phyloP scores from a whole-genome alignment of 495 filamentous ascomycete genomes.

The Xylaria nigripes region DNA sequence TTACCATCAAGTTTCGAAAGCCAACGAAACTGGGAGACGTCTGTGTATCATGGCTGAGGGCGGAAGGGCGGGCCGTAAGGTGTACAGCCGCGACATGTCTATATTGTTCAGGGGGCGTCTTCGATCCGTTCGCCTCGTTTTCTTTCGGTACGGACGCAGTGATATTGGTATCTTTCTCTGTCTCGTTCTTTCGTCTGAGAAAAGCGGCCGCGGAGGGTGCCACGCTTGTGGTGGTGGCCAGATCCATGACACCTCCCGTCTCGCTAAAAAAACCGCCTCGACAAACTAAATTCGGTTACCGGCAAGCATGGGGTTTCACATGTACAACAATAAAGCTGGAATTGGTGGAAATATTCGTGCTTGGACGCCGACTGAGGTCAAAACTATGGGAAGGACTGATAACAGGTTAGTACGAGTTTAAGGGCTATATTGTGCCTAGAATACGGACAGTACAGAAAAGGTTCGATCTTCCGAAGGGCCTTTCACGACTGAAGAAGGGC shows the following conservation, averaged over 20 bases:
- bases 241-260: conserved; percentile 16
- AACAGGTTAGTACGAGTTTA: not conserved
- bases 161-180: not conserved
- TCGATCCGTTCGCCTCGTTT: conserved; percentile 7
- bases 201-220: conserved; percentile 12
- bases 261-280: not conserved
- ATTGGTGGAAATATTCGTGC: not conserved
- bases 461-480: not conserved
- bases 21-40: conserved; percentile 76
- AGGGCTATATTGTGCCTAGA: not conserved
- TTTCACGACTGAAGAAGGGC: not conserved
- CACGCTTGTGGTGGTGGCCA: conserved; percentile 21
- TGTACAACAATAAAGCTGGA: not conserved
- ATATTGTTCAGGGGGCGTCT: conserved; percentile 49
- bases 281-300: not conserved
- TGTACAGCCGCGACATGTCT: conserved; percentile 85
- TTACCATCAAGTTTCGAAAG: conserved; percentile 92
- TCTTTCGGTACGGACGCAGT: not conserved
- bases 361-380: not conserved
- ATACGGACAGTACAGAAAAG: not conserved
- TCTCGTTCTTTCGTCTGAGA: conserved; percentile 12
- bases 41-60: conserved; percentile 73
- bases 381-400: not conserved
- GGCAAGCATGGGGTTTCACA: not conserved
- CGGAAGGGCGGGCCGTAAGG: conserved; percentile 59